phyloP scores from a whole-genome alignment of 192 early-diverging fungal genomes.

The Jimgerdemannia flammicorona region DNA sequence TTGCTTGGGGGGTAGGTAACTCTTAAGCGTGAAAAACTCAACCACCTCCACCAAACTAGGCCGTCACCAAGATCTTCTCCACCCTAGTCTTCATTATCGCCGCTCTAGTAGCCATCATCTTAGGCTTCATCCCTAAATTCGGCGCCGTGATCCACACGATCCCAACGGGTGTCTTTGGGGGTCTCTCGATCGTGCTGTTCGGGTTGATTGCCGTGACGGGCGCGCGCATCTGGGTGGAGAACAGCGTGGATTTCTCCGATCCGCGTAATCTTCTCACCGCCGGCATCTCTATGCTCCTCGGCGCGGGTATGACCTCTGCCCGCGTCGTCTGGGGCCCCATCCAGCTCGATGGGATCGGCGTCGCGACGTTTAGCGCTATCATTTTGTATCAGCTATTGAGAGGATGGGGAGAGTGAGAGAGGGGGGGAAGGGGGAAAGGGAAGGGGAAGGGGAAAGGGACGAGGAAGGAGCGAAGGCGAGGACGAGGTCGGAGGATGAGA shows the following conservation, averaged over 20 bases:
- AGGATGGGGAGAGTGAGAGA: slow-evolving; percentile 1
- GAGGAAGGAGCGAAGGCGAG: background rate
- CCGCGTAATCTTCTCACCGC: slow-evolving; percentile 47
- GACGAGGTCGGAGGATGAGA: too few species aligned
- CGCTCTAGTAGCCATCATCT: slow-evolving; percentile 46
- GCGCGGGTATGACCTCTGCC: slow-evolving; percentile 40
- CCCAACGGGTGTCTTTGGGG: slow-evolving; percentile 52
- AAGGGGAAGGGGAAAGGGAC: background rate
- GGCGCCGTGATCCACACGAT: slow-evolving; percentile 51
- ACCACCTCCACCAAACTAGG: background rate
- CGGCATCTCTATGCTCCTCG: slow-evolving; percentile 45
- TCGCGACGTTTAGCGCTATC: slow-evolving; percentile 33
- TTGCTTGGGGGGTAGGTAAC: background rate
- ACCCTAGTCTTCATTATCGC: slow-evolving; percentile 51
- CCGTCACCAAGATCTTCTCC: slow-evolving; percentile 51
- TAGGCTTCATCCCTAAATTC: slow-evolving; percentile 56
- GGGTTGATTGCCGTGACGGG: slow-evolving; percentile 51
- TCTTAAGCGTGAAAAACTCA: too few species aligned
- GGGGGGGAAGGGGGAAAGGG: background rate
- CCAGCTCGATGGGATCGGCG: slow-evolving; percentile 47
- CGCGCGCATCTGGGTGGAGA: slow-evolving; percentile 53
- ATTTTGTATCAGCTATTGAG: slow-evolving; percentile 36
- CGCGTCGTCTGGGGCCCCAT: slow-evolving; percentile 34
- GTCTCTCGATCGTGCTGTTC: slow-evolving; percentile 48
- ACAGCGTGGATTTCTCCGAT: slow-evolving; percentile 49